Percentiles rank a stretch among this genome's conserved stretches.
Conservation (phyloP, 1,284 basidiomycete species). For the Rhodotorula sp. region DNA sequence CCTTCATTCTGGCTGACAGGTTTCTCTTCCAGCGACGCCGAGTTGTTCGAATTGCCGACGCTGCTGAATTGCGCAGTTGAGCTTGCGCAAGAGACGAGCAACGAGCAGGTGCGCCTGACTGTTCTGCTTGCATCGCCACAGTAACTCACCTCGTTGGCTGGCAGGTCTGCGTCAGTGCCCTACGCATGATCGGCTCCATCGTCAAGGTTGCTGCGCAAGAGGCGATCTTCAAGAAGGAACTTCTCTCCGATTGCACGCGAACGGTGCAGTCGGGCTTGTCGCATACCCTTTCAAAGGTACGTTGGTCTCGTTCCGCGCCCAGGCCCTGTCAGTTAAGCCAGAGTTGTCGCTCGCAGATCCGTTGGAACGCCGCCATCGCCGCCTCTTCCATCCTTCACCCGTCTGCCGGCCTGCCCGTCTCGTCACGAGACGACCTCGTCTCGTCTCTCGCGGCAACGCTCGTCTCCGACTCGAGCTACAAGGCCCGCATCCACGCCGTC, state of each 20-base stretch:
- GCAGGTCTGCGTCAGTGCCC: conserved; percentile 8
- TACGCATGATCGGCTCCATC: conserved; percentile 14
- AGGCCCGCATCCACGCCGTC: conserved; percentile 28
- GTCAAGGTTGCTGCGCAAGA: neutral
- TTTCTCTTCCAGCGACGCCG: neutral
- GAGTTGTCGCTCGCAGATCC: conserved; percentile 3
- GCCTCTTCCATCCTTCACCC: neutral
- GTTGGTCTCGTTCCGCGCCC: rapidly evolving
- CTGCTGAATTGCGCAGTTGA: neutral
- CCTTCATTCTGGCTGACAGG: rapidly evolving
- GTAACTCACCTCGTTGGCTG: neutral
- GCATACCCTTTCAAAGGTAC: conserved; percentile 15
- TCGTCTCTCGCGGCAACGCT: neutral
- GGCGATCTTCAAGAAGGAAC: neutral
- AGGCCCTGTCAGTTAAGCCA: too few species aligned
- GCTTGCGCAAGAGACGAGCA: neutral
- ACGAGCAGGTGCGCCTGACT: conserved; percentile 12
- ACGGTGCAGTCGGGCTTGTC: neutral
- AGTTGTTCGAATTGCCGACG: rapidly evolving
- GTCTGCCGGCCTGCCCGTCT: neutral
- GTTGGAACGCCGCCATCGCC: conserved; percentile 24
- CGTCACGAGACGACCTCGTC: neutral
- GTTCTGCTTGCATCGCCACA: rapidly evolving
- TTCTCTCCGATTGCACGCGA: neutral
- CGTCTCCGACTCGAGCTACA: conserved; percentile 20